Percentiles rank a stretch among this genome's conserved stretches.
Conservation (phyloP, 352 stramenopile species). For the Phytophthora cactorum region DNA sequence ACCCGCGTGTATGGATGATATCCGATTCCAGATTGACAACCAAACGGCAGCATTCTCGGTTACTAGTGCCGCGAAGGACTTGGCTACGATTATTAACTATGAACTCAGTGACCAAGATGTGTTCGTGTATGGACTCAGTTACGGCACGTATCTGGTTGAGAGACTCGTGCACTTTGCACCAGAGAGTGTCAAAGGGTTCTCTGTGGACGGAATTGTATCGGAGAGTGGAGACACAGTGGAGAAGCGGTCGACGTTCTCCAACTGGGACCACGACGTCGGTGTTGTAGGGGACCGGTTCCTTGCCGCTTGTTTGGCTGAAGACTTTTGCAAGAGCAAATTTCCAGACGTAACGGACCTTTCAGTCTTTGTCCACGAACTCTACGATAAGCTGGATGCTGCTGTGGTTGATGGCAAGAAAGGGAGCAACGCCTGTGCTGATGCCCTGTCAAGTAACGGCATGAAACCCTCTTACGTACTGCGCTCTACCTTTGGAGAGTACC, state of each 20-base stretch:
- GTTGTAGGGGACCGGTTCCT: conserved; percentile 67
- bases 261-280: conserved; percentile 81
- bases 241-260: conserved; percentile 74
- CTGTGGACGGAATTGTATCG: conserved; percentile 74
- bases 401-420: conserved; percentile 41
- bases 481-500: conserved; percentile 61
- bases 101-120: conserved; percentile 58
- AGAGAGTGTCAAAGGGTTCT: conserved; percentile 52
- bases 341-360: conserved; percentile 53
- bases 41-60: conserved; percentile 73
- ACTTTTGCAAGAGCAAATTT: conserved; percentile 75
- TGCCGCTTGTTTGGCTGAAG: conserved; percentile 53
- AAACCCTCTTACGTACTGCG: conserved; percentile 78
- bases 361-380: conserved; percentile 57
- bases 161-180: conserved; percentile 64
- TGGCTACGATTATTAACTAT: conserved; percentile 59
- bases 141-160: conserved; percentile 77
- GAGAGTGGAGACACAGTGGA: conserved; percentile 58
- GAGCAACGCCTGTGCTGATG: conserved; percentile 57
- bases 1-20: conserved; percentile 72
- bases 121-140: conserved; percentile 79
- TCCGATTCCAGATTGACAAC: conserved; percentile 77
- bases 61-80: conserved; percentile 74
- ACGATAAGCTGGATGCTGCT: conserved; percentile 56
- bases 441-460: conserved; percentile 40